Conservation (phyloP, 148 eudicot genomes). For the Amaranthus hypochondriacus region DNA sequence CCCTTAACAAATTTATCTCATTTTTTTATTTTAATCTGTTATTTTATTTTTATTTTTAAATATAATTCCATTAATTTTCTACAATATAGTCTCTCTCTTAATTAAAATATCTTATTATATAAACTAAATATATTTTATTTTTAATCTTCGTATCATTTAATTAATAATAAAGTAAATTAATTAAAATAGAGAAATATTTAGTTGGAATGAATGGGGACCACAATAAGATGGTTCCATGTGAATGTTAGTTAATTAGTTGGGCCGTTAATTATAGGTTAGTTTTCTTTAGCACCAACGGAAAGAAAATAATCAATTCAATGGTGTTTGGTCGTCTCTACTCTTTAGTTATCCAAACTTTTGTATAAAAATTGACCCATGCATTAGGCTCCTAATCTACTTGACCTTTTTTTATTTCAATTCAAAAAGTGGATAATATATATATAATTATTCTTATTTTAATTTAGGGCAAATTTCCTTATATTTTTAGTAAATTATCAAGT, state of each 20-base stretch:
- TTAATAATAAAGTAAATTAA: no score
- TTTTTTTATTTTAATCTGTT: no score
- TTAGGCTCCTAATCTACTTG: background rate
- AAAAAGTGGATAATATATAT: conserved; percentile 1
- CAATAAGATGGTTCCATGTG: conserved; percentile 13
- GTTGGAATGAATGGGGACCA: background rate
- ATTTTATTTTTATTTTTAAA: no score
- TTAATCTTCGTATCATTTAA: no score
- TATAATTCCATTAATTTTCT: no score
- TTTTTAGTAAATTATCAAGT: conserved; percentile 3
- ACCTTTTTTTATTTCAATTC: background rate
- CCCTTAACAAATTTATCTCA: no score
- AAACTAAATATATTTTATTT: no score
- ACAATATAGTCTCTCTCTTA: no score
- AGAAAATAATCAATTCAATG: background rate
- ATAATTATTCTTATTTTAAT: background rate
- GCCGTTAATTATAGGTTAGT: conserved; percentile 16
- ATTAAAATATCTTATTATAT: no score
- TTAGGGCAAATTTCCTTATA: background rate
- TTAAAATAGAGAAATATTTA: background rate
- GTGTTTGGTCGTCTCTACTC: background rate
- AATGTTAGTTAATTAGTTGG: conserved; percentile 27
- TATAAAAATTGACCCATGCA: background rate
- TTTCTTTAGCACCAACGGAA: background rate
- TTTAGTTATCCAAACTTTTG: background rate